Evolutionary conservation across 2,329 filamentous ascomycete species (phyloP), one percentile per base, ranked within the genome.

Genomic region (Fusarium nanum): DNA sequence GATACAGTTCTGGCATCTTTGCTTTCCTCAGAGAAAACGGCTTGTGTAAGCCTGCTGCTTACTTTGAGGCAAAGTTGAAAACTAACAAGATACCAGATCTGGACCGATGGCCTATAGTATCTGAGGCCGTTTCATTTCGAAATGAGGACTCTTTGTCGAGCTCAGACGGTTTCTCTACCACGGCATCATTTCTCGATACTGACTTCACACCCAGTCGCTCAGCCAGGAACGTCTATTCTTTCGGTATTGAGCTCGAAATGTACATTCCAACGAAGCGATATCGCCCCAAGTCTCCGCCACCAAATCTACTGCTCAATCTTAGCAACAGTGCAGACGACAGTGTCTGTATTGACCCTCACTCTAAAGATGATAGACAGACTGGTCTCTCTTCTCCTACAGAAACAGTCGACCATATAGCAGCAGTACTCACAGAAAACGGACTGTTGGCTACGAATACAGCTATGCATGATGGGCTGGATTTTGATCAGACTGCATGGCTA

Each of bases 231-330:
- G 47, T 16, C 5, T 73, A 74, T 54, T 71, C 59, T 12, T 60
- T 74, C 20, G 72, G 69, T 13, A 45, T 73, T n/a, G 72, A 73
- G 59, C 52, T 73, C 11, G 71, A 73, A 46, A 32, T 73, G 23
- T 46, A 62, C 7, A 28, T 60, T 12, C 67, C 70, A n/a, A 27
- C 34, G 13, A 45, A 34, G n/a, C 44, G 18, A 14, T 7, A 16
- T 30, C 12, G 23, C 10, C 25, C 27, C 7, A 13, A 20, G n/a
- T 48, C 45, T 13, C 22, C 14, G 22, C 27, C 22, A 12, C 20
- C 44, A 14, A 13, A 4, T 4, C 34, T 46, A 4, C 12, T 23
- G 23, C 7, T 18, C 14, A 37, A 44, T 37, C 27, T 37, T 6
- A 34, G 18, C 18, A 5, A 37, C 7, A 62, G 32, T 8, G 4